Evolutionary conservation across 768 basidiomycete genomes (phyloP).

Genomic region (Panaeolus papilionaceus): DNA sequence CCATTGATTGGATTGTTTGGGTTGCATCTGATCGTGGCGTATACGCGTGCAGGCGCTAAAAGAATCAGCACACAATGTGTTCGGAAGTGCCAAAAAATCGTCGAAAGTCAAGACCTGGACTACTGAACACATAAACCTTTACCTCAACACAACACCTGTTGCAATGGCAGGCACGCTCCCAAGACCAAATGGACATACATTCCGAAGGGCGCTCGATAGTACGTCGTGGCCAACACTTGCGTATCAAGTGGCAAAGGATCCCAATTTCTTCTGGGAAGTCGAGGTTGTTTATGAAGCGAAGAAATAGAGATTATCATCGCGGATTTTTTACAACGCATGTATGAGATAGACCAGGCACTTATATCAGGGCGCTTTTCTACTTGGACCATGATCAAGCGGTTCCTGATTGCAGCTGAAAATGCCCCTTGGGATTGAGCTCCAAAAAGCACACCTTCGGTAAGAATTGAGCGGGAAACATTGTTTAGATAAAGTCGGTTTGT

Average conservation of each 20-base stretch:
- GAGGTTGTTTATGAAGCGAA: conserved; percentile 3
- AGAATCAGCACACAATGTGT: not conserved
- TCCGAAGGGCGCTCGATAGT: not conserved
- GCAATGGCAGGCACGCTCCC: not conserved
- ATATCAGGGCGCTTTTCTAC: no score
- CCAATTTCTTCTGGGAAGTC: conserved; percentile 2
- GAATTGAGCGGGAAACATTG: not conserved
- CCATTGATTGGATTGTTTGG: not conserved
- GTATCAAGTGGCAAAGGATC: conserved; percentile 6
- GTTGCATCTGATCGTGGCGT: not conserved
- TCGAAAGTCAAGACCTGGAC: not conserved
- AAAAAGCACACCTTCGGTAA: not conserved
- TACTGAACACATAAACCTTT: not conserved
- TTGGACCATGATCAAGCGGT: no score
- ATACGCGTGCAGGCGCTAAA: not conserved
- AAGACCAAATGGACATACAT: conserved; percentile 3
- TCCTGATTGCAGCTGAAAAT: no score
- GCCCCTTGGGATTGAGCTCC: no score
- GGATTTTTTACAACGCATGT: no score
- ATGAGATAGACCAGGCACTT: no score
- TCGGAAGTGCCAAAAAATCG: not conserved
- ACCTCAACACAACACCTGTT: not conserved
- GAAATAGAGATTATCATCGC: not conserved
- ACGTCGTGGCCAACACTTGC: not conserved
- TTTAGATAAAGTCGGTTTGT: not conserved